phyloP scores from a whole-genome alignment of 2,329 filamentous ascomycete species.

The Zasmidium angulare region DNA sequence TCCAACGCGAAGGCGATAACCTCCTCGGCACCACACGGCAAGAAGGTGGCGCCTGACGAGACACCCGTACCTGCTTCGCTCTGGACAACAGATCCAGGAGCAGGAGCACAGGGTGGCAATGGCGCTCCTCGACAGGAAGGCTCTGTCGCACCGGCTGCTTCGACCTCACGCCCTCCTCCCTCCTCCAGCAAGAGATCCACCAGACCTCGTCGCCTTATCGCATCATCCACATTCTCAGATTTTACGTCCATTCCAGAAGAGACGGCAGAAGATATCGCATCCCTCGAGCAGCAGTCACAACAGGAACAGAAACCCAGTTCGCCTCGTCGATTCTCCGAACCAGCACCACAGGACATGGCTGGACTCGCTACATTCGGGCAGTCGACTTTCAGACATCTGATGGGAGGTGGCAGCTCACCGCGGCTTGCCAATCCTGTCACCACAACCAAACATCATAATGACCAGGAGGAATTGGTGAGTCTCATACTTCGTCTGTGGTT shows the following conservation, averaged over 20 bases:
- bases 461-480: not conserved
- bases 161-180: not conserved
- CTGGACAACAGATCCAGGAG: not conserved
- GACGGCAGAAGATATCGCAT: conserved; percentile 13
- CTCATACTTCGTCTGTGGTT: not conserved
- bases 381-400: not conserved
- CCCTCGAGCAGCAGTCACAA: conserved; percentile 3
- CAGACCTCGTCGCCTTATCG: conserved; percentile 3
- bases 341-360: not conserved
- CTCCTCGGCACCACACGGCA: not conserved
- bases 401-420: not conserved
- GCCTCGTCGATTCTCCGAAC: not conserved
- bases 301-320: not conserved
- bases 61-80: not conserved
- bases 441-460: not conserved
- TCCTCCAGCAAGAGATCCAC: not conserved
- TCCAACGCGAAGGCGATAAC: conserved; percentile 15
- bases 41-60: not conserved
- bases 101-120: not conserved
- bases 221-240: conserved; percentile 9
- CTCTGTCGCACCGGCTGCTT: not conserved
- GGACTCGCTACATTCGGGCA: not conserved
- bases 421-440: not conserved
- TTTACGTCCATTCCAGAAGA: conserved; percentile 21
- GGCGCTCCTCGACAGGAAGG: not conserved